These are phyloP conservation scores for Bipolaris sorokiniana DNA, from an alignment of 2,329 filamentous ascomycete species.

Conservation along the genomic window DNA sequence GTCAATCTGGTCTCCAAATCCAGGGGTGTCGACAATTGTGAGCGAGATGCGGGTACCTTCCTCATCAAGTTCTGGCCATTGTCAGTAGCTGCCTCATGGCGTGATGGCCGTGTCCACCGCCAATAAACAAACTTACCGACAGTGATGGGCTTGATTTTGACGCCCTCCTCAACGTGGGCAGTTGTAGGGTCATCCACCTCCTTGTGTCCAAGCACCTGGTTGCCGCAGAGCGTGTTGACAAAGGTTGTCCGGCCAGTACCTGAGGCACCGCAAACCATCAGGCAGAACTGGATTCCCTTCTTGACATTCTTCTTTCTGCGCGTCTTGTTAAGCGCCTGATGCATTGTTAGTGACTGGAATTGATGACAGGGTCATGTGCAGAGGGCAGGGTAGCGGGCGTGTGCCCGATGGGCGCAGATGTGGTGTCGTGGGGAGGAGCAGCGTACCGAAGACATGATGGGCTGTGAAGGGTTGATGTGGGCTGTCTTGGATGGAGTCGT, in stretches of 20 bases:
- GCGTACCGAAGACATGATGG: slow-evolving; percentile 49
- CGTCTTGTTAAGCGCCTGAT: slow-evolving; percentile 73
- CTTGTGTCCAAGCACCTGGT: slow-evolving; percentile 88
- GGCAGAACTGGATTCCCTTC: slow-evolving; percentile 99
- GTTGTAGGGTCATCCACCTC: slow-evolving; percentile 88
- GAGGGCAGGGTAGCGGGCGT: slow-evolving; percentile 25
- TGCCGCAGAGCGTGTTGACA: slow-evolving; percentile 98
- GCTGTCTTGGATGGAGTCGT: slow-evolving; percentile 24
- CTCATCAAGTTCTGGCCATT: slow-evolving; percentile 77
- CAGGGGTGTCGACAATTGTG: slow-evolving; percentile 97
- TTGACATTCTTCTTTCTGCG: slow-evolving; percentile 99
- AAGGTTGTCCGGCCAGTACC: slow-evolving; percentile 98
- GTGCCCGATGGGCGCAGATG: slow-evolving; percentile 28
- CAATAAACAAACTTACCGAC: slow-evolving; percentile 70
- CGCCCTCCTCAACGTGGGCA: slow-evolving; percentile 92
- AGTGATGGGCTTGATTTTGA: slow-evolving; percentile 98
- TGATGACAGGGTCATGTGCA: slow-evolving; percentile 22
- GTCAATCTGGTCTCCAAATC: slow-evolving; percentile 98
- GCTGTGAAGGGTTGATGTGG: slow-evolving; percentile 28
- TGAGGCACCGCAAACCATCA: slow-evolving; percentile 99
- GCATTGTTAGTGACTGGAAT: slow-evolving; percentile 35
- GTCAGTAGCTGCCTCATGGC: slow-evolving; percentile 11
- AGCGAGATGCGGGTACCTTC: slow-evolving; percentile 97
- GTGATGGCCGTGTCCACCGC: background rate
- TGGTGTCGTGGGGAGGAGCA: slow-evolving; percentile 33